Conservation (phyloP, 2,329 filamentous ascomycete species). For the Didymella pomorum region DNA sequence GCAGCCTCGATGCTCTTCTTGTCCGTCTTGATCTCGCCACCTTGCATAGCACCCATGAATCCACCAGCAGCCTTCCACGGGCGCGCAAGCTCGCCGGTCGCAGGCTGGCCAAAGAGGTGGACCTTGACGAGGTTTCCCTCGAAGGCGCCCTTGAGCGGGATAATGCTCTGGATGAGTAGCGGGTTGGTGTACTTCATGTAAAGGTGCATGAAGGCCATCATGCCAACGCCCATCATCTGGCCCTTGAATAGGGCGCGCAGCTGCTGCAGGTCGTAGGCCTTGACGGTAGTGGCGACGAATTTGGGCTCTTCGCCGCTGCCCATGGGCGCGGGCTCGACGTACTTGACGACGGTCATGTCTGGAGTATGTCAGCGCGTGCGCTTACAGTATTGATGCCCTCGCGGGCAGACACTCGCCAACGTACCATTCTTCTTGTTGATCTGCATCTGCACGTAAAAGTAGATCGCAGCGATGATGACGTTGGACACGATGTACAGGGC, state of each 20-base stretch:
- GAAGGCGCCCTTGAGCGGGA: slow-evolving; percentile 93
- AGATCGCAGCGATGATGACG: slow-evolving; percentile 82
- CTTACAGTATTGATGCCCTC: background rate
- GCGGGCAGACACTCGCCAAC: slow-evolving; percentile 31
- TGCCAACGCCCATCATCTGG: slow-evolving; percentile 93
- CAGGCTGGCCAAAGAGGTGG: slow-evolving; percentile 85
- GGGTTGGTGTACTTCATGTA: slow-evolving; percentile 99
- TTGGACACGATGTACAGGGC: slow-evolving; percentile 74
- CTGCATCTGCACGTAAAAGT: slow-evolving; percentile 82
- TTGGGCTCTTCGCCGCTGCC: slow-evolving; percentile 94
- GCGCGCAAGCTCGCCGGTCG: slow-evolving; percentile 88
- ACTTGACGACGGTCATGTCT: slow-evolving; percentile 98
- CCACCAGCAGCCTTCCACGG: slow-evolving; percentile 90
- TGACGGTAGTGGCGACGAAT: slow-evolving; percentile 93
- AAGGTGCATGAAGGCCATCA: slow-evolving; percentile 98
- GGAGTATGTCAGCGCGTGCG: slow-evolving; percentile 12
- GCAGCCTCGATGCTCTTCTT: slow-evolving; percentile 65
- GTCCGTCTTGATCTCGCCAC: slow-evolving; percentile 82
- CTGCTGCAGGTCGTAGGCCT: slow-evolving; percentile 91
- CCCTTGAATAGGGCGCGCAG: slow-evolving; percentile 85
- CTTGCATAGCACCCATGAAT: slow-evolving; percentile 81
- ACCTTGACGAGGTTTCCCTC: slow-evolving; percentile 98
- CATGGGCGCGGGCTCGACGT: slow-evolving; percentile 94
- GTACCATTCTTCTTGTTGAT: slow-evolving; percentile 98
- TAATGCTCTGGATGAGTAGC: slow-evolving; percentile 97